Evolutionary conservation across 139 green algal genomes (phyloP), one percentile per base, ranked within the genome.

Genomic region (Nannochloris sp.): DNA sequence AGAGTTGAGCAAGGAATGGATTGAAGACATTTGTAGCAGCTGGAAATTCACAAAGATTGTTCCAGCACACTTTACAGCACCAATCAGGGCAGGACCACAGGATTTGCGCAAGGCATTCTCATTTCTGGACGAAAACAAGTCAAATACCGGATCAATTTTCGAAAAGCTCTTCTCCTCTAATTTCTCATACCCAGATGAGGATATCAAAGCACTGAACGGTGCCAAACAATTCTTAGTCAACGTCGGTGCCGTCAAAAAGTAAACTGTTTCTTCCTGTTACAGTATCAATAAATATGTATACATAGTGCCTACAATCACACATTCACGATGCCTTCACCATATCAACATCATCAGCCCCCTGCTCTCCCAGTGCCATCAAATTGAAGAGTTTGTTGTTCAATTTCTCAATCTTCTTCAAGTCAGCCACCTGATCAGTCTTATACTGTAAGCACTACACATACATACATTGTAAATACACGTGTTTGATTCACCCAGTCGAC

Each of bases 21-120:
- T 96, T n/a, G 79, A 95, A 33, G 51, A 56, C 30, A 90, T 97
- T 13, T 72, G 66, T 37, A 20, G 13, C 11, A 69, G 83, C 20
- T 97, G 91, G 91, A 66, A 79, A 49, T 96, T 97, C 71, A 74
- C 70, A 13, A 67, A 77, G 26, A 77, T 97, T 77, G 93, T 97
- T 51, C 90, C 91, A 28, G 84, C 75, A 59, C 91, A 97, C 67
- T 95, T 97, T 61, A 72, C 71, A 10, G 91, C 81, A 5, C 91
- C 91, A 33, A 74, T 97, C 13, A 53, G 26, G 6, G 75, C 78
- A 14, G 40, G 33, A 2, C 78, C 78, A 13, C 23, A 62, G 6
- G 75, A 84, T 33, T 65, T 83, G 33, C 63, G 57, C 61, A 63
- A 55, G 5, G 71, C 75, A 8, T 83, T 84, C 48, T 29, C 37